Evolutionary conservation across 1,284 basidiomycete species (phyloP).

Genomic region (Leccinum colubrinum): DNA sequence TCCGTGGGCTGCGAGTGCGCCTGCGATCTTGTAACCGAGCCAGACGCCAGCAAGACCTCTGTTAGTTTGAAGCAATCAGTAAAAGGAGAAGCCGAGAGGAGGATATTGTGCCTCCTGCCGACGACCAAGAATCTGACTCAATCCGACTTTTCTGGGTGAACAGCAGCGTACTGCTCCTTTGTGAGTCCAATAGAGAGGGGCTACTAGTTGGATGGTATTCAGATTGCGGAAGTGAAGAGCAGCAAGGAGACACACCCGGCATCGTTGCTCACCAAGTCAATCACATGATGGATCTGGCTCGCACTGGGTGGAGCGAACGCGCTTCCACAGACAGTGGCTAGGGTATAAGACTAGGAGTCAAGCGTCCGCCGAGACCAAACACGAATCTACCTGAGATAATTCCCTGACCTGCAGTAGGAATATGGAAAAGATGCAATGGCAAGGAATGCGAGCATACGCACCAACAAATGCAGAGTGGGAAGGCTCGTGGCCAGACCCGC

Average conservation of each 20-base stretch:
- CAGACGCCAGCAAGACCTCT: slow-evolving; percentile 89
- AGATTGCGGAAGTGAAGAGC: background rate
- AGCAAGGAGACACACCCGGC: slow-evolving; percentile 57
- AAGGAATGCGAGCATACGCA: slow-evolving; percentile 23
- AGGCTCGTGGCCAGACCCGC: slow-evolving; percentile 91
- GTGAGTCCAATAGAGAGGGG: slow-evolving; percentile 66
- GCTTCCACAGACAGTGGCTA: slow-evolving; percentile 84
- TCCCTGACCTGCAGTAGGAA: slow-evolving; percentile 55
- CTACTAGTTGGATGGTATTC: slow-evolving; percentile 11
- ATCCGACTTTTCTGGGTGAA: slow-evolving; percentile 64
- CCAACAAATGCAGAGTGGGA: slow-evolving; percentile 85
- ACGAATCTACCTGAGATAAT: slow-evolving; percentile 63
- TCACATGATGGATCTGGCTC: slow-evolving; percentile 76
- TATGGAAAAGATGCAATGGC: background rate
- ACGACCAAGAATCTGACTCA: slow-evolving; percentile 81
- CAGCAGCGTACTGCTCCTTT: slow-evolving; percentile 79
- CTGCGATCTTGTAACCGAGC: slow-evolving; percentile 90
- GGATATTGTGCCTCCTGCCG: slow-evolving; percentile 62
- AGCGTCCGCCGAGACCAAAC: background rate
- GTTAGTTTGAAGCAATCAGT: background rate
- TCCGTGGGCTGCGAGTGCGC: slow-evolving; percentile 76
- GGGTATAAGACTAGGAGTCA: background rate
- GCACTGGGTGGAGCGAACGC: slow-evolving; percentile 89
- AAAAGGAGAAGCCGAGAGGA: background rate
- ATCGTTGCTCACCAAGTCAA: slow-evolving; percentile 76